A percentile compares a stretch with the other conserved stretches of the same genome.
Conservation (phyloP, 2,329 filamentous ascomycete species). For the Capronia coronata region DNA sequence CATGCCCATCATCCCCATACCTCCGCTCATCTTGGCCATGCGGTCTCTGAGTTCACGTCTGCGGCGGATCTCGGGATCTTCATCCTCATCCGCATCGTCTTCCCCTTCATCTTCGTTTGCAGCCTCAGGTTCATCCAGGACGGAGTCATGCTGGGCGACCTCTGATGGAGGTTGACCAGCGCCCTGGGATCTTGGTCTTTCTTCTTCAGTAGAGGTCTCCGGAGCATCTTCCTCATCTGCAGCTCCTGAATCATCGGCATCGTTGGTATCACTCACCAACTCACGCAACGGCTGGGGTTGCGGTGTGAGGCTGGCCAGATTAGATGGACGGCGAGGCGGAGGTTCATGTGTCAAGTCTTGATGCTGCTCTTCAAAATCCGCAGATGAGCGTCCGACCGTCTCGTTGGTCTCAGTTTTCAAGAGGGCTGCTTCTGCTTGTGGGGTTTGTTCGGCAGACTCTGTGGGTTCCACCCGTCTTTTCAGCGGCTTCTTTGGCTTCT, state of each 20-base stretch:
- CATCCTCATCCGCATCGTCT: conserved; percentile 63
- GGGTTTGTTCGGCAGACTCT: conserved; percentile 28
- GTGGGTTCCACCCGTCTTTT: conserved; percentile 56
- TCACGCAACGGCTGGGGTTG: conserved; percentile 45
- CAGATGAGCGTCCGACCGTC: conserved; percentile 34
- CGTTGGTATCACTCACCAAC: conserved; percentile 55
- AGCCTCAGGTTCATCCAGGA: conserved; percentile 46
- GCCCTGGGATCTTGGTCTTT: conserved; percentile 59
- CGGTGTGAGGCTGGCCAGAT: conserved; percentile 35
- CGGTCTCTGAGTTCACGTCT: conserved; percentile 84
- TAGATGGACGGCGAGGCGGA: conserved; percentile 27
- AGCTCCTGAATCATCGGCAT: conserved; percentile 59
- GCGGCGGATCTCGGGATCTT: conserved; percentile 79
- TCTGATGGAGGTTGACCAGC: conserved; percentile 14
- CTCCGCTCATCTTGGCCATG: conserved; percentile 98
- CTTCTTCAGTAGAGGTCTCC: conserved; percentile 57
- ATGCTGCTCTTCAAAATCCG: conserved; percentile 30
- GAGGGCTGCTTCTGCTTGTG: conserved; percentile 29
- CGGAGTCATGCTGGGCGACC: conserved; percentile 30
- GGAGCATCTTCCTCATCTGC: conserved; percentile 59
- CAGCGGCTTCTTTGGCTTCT: conserved; percentile 72
- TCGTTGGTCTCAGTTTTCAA: conserved; percentile 33
- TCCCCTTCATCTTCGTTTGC: conserved; percentile 47
- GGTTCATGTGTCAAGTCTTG: conserved; percentile 9
- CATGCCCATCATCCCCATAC: conserved; percentile 95